These are phyloP conservation scores for Neocucurbitaria cava DNA, from an alignment of 2,329 filamentous ascomycete species.

Conservation along the genomic window DNA sequence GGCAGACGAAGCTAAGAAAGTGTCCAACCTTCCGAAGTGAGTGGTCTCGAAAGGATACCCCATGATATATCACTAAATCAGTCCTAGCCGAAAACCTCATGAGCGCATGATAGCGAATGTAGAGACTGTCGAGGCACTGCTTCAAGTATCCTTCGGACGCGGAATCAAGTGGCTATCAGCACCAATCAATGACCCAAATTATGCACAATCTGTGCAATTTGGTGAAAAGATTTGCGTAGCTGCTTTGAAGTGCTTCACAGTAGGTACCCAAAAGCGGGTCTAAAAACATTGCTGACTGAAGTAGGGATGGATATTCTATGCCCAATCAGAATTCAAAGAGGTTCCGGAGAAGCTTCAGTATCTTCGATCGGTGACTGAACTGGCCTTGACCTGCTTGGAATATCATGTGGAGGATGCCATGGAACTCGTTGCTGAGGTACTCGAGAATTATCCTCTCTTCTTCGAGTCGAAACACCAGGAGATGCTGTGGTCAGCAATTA, in stretches of 20 bases:
- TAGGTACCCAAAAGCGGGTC: constrained; percentile 14
- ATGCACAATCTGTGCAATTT: constrained; percentile 28
- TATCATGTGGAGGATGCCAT: constrained; percentile 58
- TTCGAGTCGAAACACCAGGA: constrained; percentile 42
- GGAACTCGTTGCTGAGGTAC: constrained; percentile 45
- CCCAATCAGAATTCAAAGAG: constrained; percentile 67
- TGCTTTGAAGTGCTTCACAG: constrained; percentile 45
- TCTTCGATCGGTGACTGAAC: constrained; percentile 66
- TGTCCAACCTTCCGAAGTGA: constrained; percentile 65
- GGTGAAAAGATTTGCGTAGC: constrained; percentile 44
- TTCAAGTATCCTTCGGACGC: constrained; percentile 51
- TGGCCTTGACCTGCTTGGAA: constrained; percentile 67
- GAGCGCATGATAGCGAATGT: constrained; percentile 61
- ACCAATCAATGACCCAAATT: constrained; percentile 28
- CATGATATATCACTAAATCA: constrained; percentile 1
- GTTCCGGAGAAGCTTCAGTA: constrained; percentile 64
- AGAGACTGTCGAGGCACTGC: constrained; percentile 58
- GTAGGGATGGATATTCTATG: constrained; percentile 78
- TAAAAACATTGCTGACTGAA: constrained; percentile 13
- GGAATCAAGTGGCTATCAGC: constrained; percentile 43
- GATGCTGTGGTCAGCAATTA: constrained; percentile 44
- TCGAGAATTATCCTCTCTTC: constrained; percentile 46
- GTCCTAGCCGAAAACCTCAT: constrained; percentile 55
- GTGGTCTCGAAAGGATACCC: constrained; percentile 1
- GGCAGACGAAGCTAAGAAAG: constrained; percentile 72